Evolutionary conservation across 768 basidiomycete genomes (phyloP), one percentile per base, ranked within the genome.

Genomic region (Russula earlei): DNA sequence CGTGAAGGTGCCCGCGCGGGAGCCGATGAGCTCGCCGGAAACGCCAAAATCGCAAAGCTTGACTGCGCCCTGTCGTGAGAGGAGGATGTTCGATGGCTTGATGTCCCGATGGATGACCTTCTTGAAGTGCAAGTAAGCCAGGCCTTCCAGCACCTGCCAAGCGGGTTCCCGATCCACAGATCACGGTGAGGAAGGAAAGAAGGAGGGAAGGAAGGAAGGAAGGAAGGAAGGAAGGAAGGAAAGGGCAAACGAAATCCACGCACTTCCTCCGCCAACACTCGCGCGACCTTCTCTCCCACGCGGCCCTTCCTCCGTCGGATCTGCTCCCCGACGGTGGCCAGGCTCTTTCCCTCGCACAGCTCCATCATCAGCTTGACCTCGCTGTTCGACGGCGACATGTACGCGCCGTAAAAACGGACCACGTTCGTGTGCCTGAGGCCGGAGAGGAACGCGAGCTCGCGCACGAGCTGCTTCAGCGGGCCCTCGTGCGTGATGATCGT

Each of bases 331-430:
- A 96, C 80, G 24, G 83, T 76, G 66, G 95, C 92, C 54, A 96
- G 73, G 61, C 87, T 91, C 17, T 86, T 81, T 7, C 87, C 88
- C 63, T 89, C 87, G 65, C 86, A 71, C 56, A 72, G 81, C 66
- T 96, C 93, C 86, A 94, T 91, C 61, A 91, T 74, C 62, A 96
- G 85, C 66, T 91, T 91, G 61, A 96, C 84, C 68, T 95, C 91
- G 62, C 85, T 87, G 3, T 83, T 80, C 24, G 82, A 85, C 11
- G 84, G 83, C 3, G 81, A 79, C 76, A 83, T 82, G 67, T 86
- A 96, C 19, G 89, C 90, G 29, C 93, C 93, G 65, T 89, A 83
- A 72, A 92, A 96, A 24, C 76, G 75, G 48, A 90, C 83, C 67
- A 96, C 91, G 63, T 92, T 91, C 63, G 81, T 71, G 62, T 91